These are phyloP conservation scores for Tolypocladium capitatum DNA, from an alignment of 2,329 filamentous ascomycete species.

Conservation along the genomic window DNA sequence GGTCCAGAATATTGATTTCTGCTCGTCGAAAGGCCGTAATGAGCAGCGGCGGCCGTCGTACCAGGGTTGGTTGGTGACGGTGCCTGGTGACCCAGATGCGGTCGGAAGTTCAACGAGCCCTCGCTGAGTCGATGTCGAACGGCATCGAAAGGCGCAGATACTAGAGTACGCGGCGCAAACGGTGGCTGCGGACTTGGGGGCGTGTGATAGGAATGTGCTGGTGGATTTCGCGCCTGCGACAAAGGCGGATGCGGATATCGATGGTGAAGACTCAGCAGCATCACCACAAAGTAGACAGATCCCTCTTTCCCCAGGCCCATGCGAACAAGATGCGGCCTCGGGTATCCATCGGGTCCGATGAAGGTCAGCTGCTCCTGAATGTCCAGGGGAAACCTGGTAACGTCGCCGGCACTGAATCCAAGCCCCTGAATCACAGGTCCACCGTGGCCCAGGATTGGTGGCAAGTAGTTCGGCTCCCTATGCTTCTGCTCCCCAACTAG, in stretches of 20 bases:
- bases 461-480: slow-evolving; percentile 49
- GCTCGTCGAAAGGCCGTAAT: slow-evolving; percentile 31
- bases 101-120: slow-evolving; percentile 10
- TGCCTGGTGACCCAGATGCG: background rate
- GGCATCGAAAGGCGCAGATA: slow-evolving; percentile 34
- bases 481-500: slow-evolving; percentile 44
- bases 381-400: slow-evolving; percentile 37
- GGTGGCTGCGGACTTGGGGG: slow-evolving; percentile 14
- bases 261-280: slow-evolving; percentile 27
- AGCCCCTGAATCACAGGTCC: slow-evolving; percentile 41
- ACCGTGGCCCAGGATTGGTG: slow-evolving; percentile 46
- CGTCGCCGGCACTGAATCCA: slow-evolving; percentile 38
- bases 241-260: slow-evolving; percentile 29
- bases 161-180: slow-evolving; percentile 31
- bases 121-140: slow-evolving; percentile 27
- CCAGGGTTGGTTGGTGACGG: slow-evolving; percentile 19
- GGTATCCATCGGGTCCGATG: slow-evolving; percentile 35
- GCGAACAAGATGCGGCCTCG: slow-evolving; percentile 34
- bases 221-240: slow-evolving; percentile 28
- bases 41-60: slow-evolving; percentile 2
- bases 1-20: slow-evolving; percentile 31
- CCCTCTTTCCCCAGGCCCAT: slow-evolving; percentile 46
- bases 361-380: slow-evolving; percentile 44
- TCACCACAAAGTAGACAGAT: slow-evolving; percentile 48
- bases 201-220: slow-evolving; percentile 27